phyloP scores from a whole-genome alignment of 352 stramenopile genomes.

The Phytophthora cactorum region DNA sequence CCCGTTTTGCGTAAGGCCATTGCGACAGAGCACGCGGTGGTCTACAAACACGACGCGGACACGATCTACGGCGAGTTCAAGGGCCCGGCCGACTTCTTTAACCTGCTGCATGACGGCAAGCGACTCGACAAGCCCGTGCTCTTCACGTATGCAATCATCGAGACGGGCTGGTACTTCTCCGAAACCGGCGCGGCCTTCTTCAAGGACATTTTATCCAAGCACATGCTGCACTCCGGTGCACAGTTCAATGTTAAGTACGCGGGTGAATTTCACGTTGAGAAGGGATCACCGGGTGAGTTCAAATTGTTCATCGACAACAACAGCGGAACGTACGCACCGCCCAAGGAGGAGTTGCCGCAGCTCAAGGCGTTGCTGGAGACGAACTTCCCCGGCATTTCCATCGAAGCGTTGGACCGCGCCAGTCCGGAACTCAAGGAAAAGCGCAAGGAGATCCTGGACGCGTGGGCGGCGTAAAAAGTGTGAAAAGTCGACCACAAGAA shows the following conservation, averaged over 20 bases:
- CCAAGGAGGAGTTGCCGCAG: conserved; percentile 32
- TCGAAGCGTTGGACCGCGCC: conserved; percentile 30
- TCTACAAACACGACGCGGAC: conserved; percentile 35
- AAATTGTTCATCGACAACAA: conserved; percentile 50
- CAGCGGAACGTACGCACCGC: conserved; percentile 41
- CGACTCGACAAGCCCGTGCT: conserved; percentile 38
- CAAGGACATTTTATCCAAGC: conserved; percentile 49
- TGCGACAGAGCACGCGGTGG: conserved; percentile 28
- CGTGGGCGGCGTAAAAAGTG: conserved; percentile 21
- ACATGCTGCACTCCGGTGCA: conserved; percentile 43
- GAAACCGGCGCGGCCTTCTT: conserved; percentile 45
- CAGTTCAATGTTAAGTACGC: conserved; percentile 40
- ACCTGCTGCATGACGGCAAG: conserved; percentile 30
- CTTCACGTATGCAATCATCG: conserved; percentile 45
- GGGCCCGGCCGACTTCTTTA: conserved; percentile 34
- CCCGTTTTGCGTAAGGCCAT: conserved; percentile 33
- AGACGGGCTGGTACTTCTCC: conserved; percentile 45
- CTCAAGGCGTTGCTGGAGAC: conserved; percentile 35
- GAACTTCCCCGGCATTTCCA: conserved; percentile 39
- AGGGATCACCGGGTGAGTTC: conserved; percentile 13
- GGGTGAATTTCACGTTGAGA: conserved; percentile 40
- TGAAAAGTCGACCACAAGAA: too few relatives aligned
- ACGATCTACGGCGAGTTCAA: conserved; percentile 26
- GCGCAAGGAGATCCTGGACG: conserved; percentile 36
- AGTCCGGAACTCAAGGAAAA: conserved; percentile 24